Evolutionary conservation across 257 asterid species (phyloP).

Genomic region (Craterostigma plantagineum): DNA sequence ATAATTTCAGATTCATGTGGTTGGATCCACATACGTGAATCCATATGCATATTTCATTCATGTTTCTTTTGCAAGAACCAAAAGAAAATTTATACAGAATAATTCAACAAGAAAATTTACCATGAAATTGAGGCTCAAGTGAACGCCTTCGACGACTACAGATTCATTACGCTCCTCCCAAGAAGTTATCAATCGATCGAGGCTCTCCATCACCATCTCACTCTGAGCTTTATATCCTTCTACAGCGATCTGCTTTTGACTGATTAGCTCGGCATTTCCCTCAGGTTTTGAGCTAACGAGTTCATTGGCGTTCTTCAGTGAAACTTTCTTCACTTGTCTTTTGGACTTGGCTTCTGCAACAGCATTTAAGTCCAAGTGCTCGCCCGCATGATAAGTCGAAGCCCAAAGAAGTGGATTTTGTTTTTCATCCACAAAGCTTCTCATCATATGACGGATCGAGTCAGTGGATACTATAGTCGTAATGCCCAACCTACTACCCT

Average conservation of each 20-base stretch:
- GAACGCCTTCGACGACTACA: conserved; percentile 98
- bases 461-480: conserved; percentile 95
- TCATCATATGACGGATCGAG: conserved; percentile 98
- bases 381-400: conserved; percentile 98
- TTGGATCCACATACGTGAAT: no score
- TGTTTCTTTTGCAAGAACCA: no score
- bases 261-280: conserved; percentile 43
- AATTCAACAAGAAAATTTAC: conserved; percentile 18
- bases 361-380: conserved; percentile 76
- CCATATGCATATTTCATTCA: no score
- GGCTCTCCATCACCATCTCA: conserved; percentile 99
- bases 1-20: no score
- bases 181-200: conserved; percentile 77
- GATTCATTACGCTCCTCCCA: conserved; percentile 98
- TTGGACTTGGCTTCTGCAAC: conserved; percentile 82
- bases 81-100: no score
- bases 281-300: conserved; percentile 24
- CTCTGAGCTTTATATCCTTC: conserved; percentile 99
- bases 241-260: conserved; percentile 84
- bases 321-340: conserved; percentile 68
- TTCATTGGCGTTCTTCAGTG: conserved; percentile 23
- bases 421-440: conserved; percentile 88
- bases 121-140: conserved; percentile 97
- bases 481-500: conserved; percentile 96
- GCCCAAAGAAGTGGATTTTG: conserved; percentile 96